phyloP scores from a whole-genome alignment of 306 rosid species.

The Trifolium dubium region DNA sequence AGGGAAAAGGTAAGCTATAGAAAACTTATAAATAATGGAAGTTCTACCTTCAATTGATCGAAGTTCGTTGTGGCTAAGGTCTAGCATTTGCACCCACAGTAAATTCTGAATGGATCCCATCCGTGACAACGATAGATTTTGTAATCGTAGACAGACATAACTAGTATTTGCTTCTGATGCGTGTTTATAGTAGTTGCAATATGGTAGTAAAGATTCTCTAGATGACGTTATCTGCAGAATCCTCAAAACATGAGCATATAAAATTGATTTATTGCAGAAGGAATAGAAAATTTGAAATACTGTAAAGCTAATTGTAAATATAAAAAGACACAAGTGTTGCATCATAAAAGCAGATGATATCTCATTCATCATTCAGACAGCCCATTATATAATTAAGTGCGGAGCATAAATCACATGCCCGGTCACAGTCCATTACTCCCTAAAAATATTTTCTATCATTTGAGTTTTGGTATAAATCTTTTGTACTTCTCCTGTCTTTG shows the following conservation, averaged over 20 bases:
- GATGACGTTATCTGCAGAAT: conserved; percentile 67
- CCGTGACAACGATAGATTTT: conserved; percentile 74
- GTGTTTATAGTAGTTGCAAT: conserved; percentile 56
- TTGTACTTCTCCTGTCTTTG: neutral
- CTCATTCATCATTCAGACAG: neutral
- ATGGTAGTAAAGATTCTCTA: conserved; percentile 62
- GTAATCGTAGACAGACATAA: conserved; percentile 62
- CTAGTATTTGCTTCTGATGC: conserved; percentile 42
- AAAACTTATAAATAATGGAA: conserved; percentile 17
- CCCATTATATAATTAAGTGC: neutral
- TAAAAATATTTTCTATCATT: neutral
- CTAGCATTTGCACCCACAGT: conserved; percentile 87
- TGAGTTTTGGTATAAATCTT: neutral
- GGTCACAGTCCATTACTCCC: neutral
- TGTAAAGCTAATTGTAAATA: conserved; percentile 11
- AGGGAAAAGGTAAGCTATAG: conserved; percentile 27
- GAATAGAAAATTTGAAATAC: conserved; percentile 26
- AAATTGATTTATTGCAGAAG: conserved; percentile 6
- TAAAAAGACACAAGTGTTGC: conserved; percentile 10
- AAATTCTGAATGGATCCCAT: conserved; percentile 67
- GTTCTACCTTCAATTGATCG: conserved; percentile 73
- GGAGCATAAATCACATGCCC: neutral
- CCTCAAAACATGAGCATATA: conserved; percentile 17
- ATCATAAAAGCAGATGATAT: neutral
- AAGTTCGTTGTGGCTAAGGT: conserved; percentile 87